A percentile compares a stretch with the other conserved stretches of the same genome.
phyloP scores from a whole-genome alignment of 805 yeast genomes.

The Wickerhamomyces bovis region DNA sequence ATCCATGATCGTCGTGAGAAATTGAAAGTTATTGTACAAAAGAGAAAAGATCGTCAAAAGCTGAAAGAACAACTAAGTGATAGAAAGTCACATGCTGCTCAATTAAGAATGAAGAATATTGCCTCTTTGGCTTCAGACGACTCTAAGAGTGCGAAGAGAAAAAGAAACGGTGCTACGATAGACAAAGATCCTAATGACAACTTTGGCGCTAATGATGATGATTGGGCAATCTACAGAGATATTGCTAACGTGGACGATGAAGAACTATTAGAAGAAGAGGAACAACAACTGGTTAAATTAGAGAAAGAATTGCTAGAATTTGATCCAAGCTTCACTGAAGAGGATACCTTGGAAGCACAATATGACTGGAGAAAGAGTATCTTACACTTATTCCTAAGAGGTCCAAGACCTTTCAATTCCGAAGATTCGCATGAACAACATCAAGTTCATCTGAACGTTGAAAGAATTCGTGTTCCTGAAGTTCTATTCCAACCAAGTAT shows the following conservation, averaged over 20 bases:
- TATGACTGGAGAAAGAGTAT: constrained; percentile 80
- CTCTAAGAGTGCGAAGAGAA: constrained; percentile 34
- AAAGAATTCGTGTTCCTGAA: constrained; percentile 89
- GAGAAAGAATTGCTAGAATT: constrained; percentile 73
- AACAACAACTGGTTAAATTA: constrained; percentile 47
- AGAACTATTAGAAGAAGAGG: constrained; percentile 74
- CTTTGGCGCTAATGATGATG: constrained; percentile 93
- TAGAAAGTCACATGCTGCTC: constrained; percentile 87
- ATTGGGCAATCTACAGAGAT: constrained; percentile 88
- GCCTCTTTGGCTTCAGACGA: constrained; percentile 82
- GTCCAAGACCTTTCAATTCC: constrained; percentile 80
- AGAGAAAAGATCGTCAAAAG: constrained; percentile 60
- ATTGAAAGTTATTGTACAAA: constrained; percentile 52
- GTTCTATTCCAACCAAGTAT: constrained; percentile 87
- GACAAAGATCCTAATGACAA: constrained; percentile 92
- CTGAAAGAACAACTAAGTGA: constrained; percentile 74
- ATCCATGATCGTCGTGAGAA: constrained; percentile 58
- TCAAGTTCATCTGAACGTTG: constrained; percentile 86
- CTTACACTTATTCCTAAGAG: constrained; percentile 80
- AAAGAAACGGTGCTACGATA: constrained; percentile 56
- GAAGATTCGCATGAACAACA: constrained; percentile 82
- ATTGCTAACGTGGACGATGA: constrained; percentile 71
- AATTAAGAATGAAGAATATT: constrained; percentile 84
- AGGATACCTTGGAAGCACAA: constrained; percentile 75
- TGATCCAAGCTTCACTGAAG: constrained; percentile 83